Percentiles rank a stretch among this genome's conserved stretches.
Conservation (phyloP, 192 early-diverging fungal genomes). For the Pilobolus umbonatus region DNA sequence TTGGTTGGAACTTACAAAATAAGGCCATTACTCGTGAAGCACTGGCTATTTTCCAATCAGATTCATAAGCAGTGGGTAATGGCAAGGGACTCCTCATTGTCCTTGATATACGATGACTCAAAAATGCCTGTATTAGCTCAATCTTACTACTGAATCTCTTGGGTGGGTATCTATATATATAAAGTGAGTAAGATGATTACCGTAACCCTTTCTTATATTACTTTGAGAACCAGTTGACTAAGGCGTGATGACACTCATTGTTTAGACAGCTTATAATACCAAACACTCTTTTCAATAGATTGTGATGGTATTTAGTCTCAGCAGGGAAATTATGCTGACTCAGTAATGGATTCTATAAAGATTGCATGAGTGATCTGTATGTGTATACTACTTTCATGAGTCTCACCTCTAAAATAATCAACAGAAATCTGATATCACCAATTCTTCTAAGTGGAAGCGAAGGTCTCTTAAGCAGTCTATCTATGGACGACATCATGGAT, state of each 20-base stretch:
- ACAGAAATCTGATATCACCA: constrained; percentile 74
- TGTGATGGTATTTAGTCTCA: constrained; percentile 82
- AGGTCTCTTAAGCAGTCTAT: constrained; percentile 65
- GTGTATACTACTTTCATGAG: background rate
- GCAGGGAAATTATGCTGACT: constrained; percentile 67
- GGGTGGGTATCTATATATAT: constrained; percentile 42
- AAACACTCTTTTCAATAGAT: constrained; percentile 74
- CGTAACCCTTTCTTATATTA: constrained; percentile 19
- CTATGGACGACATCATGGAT: constrained; percentile 72
- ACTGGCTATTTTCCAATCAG: constrained; percentile 79
- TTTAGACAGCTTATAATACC: constrained; percentile 79
- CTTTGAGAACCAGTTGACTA: constrained; percentile 82
- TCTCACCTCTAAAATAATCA: constrained; percentile 79
- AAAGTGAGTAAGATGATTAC: background rate
- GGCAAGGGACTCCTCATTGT: constrained; percentile 38
- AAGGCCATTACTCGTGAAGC: constrained; percentile 89
- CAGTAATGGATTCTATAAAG: constrained; percentile 70
- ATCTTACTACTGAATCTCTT: constrained; percentile 66
- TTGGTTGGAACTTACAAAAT: constrained; percentile 48
- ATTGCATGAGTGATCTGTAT: background rate
- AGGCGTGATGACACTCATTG: constrained; percentile 79
- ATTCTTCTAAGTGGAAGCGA: constrained; percentile 29
- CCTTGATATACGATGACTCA: constrained; percentile 75
- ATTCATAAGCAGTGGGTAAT: constrained; percentile 57
- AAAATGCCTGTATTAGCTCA: constrained; percentile 80